Base-by-base conservation (phyloP, 2,329 filamentous ascomycete species). In the Hypoxylon sp. region DNA sequence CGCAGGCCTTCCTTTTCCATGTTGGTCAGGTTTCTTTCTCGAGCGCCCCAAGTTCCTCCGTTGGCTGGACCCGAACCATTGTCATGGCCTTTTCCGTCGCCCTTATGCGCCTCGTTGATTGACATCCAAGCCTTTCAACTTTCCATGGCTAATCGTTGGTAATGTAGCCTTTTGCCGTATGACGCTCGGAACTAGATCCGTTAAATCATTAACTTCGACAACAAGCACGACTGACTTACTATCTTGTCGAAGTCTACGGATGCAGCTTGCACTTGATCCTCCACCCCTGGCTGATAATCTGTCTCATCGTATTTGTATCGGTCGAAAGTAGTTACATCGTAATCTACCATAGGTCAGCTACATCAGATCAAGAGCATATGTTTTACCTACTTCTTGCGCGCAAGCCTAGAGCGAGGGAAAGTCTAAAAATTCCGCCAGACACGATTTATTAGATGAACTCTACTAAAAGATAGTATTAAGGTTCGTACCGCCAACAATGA, bases 121-220 rank as follows among this genome's bases (percentile, higher is more conserved):
- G 20, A 26, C 11, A 26, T 15, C 35, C 35, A 27, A 11, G n/a
- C 35, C 11, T 27, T 4, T 3, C 35, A 21, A 12, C 35, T 27
- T 16, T 38, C 35, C 11, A 38, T 9, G 35, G 23, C 21, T 4
- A 38, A 21, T 6, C 35, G 35, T 38, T 38, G 35, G 13, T 27
- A 38, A 19, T 38, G 35, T 26, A 27, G 7, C 21, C 27, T 38
- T 38, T 7, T 38, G 12, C 35, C 35, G 19, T 38, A 38, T 11
- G 35, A 38, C 7, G 23, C 35, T 17, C 23, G 23, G 13, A 38
- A 38, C 35, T 38, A 27, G n/a, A 11, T 25, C 21, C 5, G 21
- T 5, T 25, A 25, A 25, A 25, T 25, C 6, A 25, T 6, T 6
- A 25, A 25, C n/a, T n/a, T n/a, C n/a, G n/a, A n/a, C 8, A 11